Base-by-base conservation (phyloP, 352 stramenopile species). In the Globisporangium rhizosaccharum region DNA sequence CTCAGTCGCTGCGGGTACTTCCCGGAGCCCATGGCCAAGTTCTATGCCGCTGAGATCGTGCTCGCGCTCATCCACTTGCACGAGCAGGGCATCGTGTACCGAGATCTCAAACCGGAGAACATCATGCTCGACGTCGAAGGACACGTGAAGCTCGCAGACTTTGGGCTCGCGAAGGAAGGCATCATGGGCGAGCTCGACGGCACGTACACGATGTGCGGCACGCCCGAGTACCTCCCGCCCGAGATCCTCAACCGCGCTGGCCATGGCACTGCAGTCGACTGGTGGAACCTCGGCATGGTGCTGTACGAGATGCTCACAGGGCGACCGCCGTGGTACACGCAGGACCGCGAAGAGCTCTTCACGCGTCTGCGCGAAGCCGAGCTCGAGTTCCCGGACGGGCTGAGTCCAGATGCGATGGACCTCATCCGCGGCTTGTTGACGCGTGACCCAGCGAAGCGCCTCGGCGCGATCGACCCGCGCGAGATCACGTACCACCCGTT, bases 361-460 rank as follows among this genome's bases (percentile, higher is more conserved):
- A 76, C 68, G 33, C 76, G 83, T 5, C 69, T 93, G 18, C 78
- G 81, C 45, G 72, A 78, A 54, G 82, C 81, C 2, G 66, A 83
- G 39, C 74, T 93, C 25, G 77, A 89, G 57, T 93, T 93, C 60
- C 83, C 83, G 1, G 73, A 87, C 23, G 82, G 82, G 12, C 67
- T 93, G 30, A 77, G 70, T 25, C 66, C 61, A 14, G 72, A 89
- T 37, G 79, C 84, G 7, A 91, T 91, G 79, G 79, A 88, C 51
- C 60, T 93, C 2, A 91, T 93, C 60, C 77, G 87, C 50, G 84
- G 84, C 2, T 64, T 99, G 37, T 78, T 99, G 1, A 92, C 84
- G 41, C 95, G 97, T 57, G 87, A 98, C 52, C 91, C 94, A 53
- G 79, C 84, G 30, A 88, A 90, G 70, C 87, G 97, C 11, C 76